A percentile compares a stretch with the other conserved stretches of the same genome.
phyloP scores from a whole-genome alignment of 2,329 filamentous ascomycete genomes.

The Aurifilum marmelostoma region DNA sequence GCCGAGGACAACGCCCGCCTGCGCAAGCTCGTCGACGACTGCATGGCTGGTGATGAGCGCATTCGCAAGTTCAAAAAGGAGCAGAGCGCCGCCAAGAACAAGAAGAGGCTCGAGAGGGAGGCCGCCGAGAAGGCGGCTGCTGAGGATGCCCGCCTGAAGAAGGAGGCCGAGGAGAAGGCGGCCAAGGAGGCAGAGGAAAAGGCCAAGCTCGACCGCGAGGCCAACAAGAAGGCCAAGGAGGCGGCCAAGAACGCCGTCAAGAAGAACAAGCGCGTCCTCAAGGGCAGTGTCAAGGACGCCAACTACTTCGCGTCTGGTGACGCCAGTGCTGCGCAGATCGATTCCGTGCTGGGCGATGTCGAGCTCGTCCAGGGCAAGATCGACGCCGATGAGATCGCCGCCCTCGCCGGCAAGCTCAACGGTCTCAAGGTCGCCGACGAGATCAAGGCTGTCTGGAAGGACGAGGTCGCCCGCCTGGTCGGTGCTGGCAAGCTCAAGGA shows the following conservation, averaged over 20 bases:
- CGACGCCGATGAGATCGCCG: slow-evolving; percentile 87
- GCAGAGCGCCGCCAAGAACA: slow-evolving; percentile 93
- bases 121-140: slow-evolving; percentile 84
- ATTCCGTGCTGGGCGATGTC: slow-evolving; percentile 80
- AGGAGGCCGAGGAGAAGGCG: slow-evolving; percentile 79
- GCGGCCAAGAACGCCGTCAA: slow-evolving; percentile 98
- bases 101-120: slow-evolving; percentile 88
- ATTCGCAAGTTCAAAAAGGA: slow-evolving; percentile 97
- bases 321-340: slow-evolving; percentile 75
- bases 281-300: slow-evolving; percentile 91
- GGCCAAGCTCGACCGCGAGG: slow-evolving; percentile 82
- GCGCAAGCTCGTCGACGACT: slow-evolving; percentile 86
- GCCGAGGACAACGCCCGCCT: slow-evolving; percentile 92
- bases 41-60: slow-evolving; percentile 82
- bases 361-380: slow-evolving; percentile 87
- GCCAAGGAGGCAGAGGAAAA: slow-evolving; percentile 83
- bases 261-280: slow-evolving; percentile 99
- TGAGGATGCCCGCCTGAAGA: slow-evolving; percentile 82
- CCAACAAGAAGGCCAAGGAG: slow-evolving; percentile 95
- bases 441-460: slow-evolving; percentile 83
- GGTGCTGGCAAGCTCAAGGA: slow-evolving; percentile 85
- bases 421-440: slow-evolving; percentile 77
- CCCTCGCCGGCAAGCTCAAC: slow-evolving; percentile 78
- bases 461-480: slow-evolving; percentile 77
- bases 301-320: slow-evolving; percentile 89